Base-by-base conservation (phyloP, 441 rosid genomes). In the Viola pubescens region DNA sequence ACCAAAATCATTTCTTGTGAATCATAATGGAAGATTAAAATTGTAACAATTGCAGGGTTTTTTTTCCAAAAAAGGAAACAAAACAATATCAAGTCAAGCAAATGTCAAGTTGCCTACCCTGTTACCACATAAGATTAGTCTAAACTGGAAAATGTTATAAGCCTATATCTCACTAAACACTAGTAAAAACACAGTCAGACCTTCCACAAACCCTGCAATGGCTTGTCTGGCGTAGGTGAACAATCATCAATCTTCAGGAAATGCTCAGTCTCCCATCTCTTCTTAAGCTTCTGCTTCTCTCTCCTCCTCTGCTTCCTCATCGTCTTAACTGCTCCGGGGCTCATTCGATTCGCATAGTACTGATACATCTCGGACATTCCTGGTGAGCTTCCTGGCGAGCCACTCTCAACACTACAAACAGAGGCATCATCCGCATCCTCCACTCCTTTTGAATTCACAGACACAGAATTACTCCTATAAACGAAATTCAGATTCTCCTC, bases 161-260 rank as follows among this genome's bases (percentile, higher is more conserved):
- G 34, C 34, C 34, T 26, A 26, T 26, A 26, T 26, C 34, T 56
- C 42, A 37, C 12, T 2, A 49, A 56, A 48, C 49, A 41, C 37
- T 6, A 16, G 4, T 14, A 52, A 41, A 51, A 13, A 10, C 4
- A 47, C 16, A 43, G 26, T 5, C 66, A 69, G 70, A 87, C 97
- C 98, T 87, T 89, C 97, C 96, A 89, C 48, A 89, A 66, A 19
- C 97, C 98, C 76, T 92, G 97, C 75, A 92, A 69, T 7, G 96
- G 98, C 57, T 84, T 83, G 10, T 75, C 61, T 0, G 64, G 58
- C 1, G 88, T 86, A 50, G 98, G 92, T 0, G 79, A 84, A 75
- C 72, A 87, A 75, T 87, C 82, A 43, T 63, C 46, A 58, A 92
- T 81, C 82, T 83, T 92, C 54, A 89, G 75, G 57, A 89, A 92